These are phyloP conservation scores for Oemleria cerasiformis DNA, from an alignment of 306 rosid genomes.

Conservation along the genomic window DNA sequence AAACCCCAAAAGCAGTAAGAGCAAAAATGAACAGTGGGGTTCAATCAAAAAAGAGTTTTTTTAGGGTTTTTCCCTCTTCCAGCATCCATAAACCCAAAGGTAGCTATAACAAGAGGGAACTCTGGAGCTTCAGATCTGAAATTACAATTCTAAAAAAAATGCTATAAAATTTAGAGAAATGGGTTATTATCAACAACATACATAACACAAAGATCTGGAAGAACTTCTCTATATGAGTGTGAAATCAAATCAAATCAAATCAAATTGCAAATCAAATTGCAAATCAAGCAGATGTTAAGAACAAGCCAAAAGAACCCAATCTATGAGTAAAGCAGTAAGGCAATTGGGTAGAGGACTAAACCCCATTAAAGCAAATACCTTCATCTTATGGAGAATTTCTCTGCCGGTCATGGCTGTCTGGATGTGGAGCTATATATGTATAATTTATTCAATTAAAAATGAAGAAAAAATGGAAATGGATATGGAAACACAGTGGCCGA, in stretches of 20 bases:
- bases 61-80: not conserved
- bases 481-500: constrained; percentile 17
- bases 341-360: not conserved
- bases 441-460: not conserved
- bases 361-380: constrained; percentile 38
- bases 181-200: not conserved
- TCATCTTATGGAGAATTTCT: constrained; percentile 78
- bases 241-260: not conserved
- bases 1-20: not conserved
- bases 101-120: not conserved
- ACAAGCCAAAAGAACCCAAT: not conserved
- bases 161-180: constrained; percentile 3
- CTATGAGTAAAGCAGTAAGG: not conserved
- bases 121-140: constrained; percentile 12
- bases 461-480: not conserved
- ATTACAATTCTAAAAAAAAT: not conserved
- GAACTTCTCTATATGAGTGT: not conserved
- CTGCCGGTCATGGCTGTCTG: constrained; percentile 52
- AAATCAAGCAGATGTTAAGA: not conserved
- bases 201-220: constrained; percentile 2
- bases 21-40: not conserved
- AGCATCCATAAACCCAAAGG: constrained; percentile 9
- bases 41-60: not conserved
- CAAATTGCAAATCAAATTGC: not conserved
- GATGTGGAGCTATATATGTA: constrained; percentile 10